Percentiles rank a stretch among this genome's conserved stretches.
Conservation (phyloP, 495 filamentous ascomycete species). For the Zalerion maritima region DNA sequence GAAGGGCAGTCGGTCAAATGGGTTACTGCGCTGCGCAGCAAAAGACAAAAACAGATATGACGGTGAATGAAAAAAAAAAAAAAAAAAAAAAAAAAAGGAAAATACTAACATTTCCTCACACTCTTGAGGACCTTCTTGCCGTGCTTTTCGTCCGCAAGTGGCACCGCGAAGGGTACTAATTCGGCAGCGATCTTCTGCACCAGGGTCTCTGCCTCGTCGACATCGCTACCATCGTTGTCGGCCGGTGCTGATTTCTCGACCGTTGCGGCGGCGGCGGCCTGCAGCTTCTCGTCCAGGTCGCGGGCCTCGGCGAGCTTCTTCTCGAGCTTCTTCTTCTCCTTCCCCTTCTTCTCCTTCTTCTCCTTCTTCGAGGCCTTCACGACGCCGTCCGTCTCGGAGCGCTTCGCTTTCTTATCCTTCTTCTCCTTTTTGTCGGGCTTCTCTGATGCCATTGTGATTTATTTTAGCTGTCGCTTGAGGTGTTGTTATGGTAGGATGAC, state of each 20-base stretch:
- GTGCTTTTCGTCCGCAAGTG: conserved; percentile 78
- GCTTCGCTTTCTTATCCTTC: conserved; percentile 69
- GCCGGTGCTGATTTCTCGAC: conserved; percentile 8
- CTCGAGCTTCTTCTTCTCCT: conserved; percentile 39
- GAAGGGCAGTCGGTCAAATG: no score
- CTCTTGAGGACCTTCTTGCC: conserved; percentile 87
- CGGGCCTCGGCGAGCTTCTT: conserved; percentile 22
- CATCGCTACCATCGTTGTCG: conserved; percentile 10
- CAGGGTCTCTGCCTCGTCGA: conserved; percentile 7
- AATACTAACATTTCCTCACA: conserved; percentile 76
- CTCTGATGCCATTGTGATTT: conserved; percentile 10
- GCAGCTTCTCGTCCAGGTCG: conserved; percentile 17
- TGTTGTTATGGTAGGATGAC: conserved; percentile 9
- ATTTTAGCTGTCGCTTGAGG: conserved; percentile 6
- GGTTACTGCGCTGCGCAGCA: no score
- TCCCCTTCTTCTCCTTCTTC: conserved; percentile 55
- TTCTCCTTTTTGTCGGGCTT: conserved; percentile 51
- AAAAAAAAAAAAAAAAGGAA: conserved; percentile 7
- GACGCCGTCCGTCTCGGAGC: conserved; percentile 60
- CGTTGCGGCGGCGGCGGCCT: no score
- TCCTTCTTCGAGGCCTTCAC: conserved; percentile 57
- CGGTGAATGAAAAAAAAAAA: conserved; percentile 2
- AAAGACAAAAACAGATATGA: neutral
- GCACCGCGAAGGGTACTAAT: conserved; percentile 84
- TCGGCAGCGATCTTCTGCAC: conserved; percentile 38